Base-by-base conservation (phyloP, 495 filamentous ascomycete genomes). In the Chaetomium fimeti region DNA sequence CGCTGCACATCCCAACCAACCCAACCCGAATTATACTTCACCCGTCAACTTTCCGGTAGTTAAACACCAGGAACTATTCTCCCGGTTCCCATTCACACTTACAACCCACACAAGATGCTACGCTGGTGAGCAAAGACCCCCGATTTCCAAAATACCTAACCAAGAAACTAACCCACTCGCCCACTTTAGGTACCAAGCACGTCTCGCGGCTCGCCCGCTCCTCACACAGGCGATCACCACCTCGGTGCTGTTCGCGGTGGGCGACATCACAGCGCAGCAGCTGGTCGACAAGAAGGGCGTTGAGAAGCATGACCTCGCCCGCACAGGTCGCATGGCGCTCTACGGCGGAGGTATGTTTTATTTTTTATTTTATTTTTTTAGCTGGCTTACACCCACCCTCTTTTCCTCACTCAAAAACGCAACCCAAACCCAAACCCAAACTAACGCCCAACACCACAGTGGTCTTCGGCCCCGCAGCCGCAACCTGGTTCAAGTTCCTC, bases 211-310 rank as follows among this genome's bases (percentile, higher is more conserved):
- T 69, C 84, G 88, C 70, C 93, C 93, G 61, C 80, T 97, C 63
- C 86, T 97, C 69, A 97, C 93, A 11, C 90, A 96, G 78, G 89
- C 88, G 73, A 74, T 96, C 62, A 96, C 91, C 54, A 95, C 92
- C 36, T 87, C 89, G 32, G 76, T 97, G 56, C 86, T 98, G 61
- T 98, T 98, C 75, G 92, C 89, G 43, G 87, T 91, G 20, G 94
- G 94, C 65, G 94, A 98, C 77, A 81, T 88, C 59, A 84, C 97
- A 60, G 91, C 94, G n/a, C 94, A 98, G 71, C 94, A 98, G 76
- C 82, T 79, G n/a, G 90, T 98, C 58, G 94, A 98, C 77, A 87
- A 85, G 72, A 84, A 81, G 68, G 93, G 92, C 40, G 64, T 89
- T 29, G 77, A 88, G 53, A 90, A 92, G 65, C 94, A 98, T 70